Percentiles rank a stretch among this genome's conserved stretches.
Conservation (phyloP, 371 early-diverging fungal species). For the Mucor sp. region DNA sequence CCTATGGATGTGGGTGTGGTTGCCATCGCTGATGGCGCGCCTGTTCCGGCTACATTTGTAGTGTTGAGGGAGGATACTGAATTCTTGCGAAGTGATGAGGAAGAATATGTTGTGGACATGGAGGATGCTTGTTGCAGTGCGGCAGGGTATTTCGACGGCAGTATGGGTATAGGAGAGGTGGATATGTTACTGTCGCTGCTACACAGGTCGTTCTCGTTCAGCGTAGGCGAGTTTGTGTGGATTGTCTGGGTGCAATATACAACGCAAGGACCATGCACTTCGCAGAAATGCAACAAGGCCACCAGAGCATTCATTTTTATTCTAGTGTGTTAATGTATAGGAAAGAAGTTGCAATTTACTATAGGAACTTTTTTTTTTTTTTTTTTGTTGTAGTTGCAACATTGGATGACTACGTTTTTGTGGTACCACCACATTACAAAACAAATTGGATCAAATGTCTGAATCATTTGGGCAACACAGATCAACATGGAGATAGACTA, state of each 20-base stretch:
- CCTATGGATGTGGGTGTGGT: neutral
- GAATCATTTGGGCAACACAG: neutral
- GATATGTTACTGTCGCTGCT: neutral
- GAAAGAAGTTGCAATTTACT: neutral
- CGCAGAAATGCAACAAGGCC: constrained; percentile 60
- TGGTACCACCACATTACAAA: neutral
- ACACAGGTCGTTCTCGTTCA: neutral
- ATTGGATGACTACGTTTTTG: neutral
- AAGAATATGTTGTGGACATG: constrained; percentile 6
- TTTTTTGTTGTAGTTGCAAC: neutral
- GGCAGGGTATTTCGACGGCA: neutral
- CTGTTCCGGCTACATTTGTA: neutral
- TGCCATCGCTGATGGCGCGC: neutral
- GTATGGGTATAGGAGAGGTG: constrained; percentile 4
- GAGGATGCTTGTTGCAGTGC: constrained; percentile 4
- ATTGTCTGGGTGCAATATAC: constrained; percentile 60
- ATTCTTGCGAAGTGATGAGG: constrained; percentile 21
- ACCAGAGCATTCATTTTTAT: constrained; percentile 54
- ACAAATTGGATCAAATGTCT: neutral
- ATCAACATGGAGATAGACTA: neutral
- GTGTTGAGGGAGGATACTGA: neutral
- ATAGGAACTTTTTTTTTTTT: neutral
- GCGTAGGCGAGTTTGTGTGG: constrained; percentile 22
- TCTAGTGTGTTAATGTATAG: neutral
- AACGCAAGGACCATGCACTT: constrained; percentile 60